Conservation (phyloP, 2,329 filamentous ascomycete genomes). For the Fusarium temperatum region DNA sequence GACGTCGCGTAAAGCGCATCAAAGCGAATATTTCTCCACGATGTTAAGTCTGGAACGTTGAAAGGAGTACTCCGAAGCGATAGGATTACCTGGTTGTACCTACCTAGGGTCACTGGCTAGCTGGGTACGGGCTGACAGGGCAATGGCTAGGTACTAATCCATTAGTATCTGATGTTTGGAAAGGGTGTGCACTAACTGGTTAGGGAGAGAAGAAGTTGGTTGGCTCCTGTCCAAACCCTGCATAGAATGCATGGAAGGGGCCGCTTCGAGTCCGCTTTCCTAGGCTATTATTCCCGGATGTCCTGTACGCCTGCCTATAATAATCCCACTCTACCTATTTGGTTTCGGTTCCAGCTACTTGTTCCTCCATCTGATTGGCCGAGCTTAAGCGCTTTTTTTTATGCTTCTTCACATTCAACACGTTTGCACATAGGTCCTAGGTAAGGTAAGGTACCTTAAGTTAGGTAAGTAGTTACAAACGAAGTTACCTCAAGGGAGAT, state of each 20-base stretch:
- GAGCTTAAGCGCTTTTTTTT: neutral
- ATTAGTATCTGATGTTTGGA: neutral
- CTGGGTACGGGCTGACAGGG: neutral
- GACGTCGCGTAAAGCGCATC: conserved; percentile 2
- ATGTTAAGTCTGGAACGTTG: conserved; percentile 36
- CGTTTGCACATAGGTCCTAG: neutral
- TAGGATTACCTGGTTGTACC: neutral
- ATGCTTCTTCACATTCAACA: neutral
- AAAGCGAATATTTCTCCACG: conserved; percentile 1
- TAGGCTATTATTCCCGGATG: conserved; percentile 27
- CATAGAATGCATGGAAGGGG: conserved; percentile 17
- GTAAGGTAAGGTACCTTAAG: neutral
- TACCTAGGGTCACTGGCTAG: neutral
- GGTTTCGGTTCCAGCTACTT: neutral
- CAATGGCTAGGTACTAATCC: neutral
- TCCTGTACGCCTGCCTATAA: neutral
- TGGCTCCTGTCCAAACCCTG: conserved; percentile 22
- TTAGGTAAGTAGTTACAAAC: neutral
- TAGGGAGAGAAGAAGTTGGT: neutral
- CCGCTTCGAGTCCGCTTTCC: conserved; percentile 16
- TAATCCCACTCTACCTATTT: neutral
- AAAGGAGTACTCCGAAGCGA: neutral
- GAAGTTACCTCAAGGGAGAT: neutral
- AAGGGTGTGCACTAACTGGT: conserved; percentile 13
- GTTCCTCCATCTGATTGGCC: neutral